Percentiles rank a stretch among this genome's conserved stretches.
Evolutionary conservation across 306 rosid genomes (phyloP).

Genomic region (Sophora flavescens): DNA sequence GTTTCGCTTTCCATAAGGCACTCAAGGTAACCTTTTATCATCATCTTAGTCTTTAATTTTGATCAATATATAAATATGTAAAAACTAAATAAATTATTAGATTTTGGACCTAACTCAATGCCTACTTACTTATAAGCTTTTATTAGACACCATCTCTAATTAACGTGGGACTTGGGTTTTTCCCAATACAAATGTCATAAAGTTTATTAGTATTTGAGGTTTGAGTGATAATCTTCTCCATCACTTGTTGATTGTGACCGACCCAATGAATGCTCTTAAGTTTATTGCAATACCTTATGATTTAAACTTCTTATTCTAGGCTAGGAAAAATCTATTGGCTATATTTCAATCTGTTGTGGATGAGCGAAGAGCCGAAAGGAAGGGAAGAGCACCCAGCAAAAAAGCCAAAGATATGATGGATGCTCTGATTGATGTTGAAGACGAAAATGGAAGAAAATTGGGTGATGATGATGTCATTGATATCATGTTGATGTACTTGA

Average conservation of each 20-base stretch:
- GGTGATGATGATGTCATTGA: slow-evolving; percentile 78
- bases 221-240: slow-evolving; percentile 9
- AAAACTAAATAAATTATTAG: no score
- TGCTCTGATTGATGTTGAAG: slow-evolving; percentile 76
- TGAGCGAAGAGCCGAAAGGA: slow-evolving; percentile 58
- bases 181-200: neutral
- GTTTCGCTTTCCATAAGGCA: slow-evolving; percentile 85
- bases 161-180: no score
- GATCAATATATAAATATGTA: neutral
- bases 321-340: slow-evolving; percentile 72
- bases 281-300: no score
- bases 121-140: no score
- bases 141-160: no score
- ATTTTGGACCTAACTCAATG: no score
- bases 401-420: slow-evolving; percentile 87
- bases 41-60: neutral
- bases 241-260: slow-evolving; percentile 17
- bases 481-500: slow-evolving; percentile 84
- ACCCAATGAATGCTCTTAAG: neutral
- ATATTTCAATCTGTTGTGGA: slow-evolving; percentile 69
- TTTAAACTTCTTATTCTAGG: slow-evolving; percentile 51
- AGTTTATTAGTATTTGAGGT: neutral
- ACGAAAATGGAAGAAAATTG: slow-evolving; percentile 76
- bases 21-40: slow-evolving; percentile 61
- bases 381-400: neutral